phyloP scores from a whole-genome alignment of 306 rosid genomes.

The Cucurbita ficifolia region DNA sequence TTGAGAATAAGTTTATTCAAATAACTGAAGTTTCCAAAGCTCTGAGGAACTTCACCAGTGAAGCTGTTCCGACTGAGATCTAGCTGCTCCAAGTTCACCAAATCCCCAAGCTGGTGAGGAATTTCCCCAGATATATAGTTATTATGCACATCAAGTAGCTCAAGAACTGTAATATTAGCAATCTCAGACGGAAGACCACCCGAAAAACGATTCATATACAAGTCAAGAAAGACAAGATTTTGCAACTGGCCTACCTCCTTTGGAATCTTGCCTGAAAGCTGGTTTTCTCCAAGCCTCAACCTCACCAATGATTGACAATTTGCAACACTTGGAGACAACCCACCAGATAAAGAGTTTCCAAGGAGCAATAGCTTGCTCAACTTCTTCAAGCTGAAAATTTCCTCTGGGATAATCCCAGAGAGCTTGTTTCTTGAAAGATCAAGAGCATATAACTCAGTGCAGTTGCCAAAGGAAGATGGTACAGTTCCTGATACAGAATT shows the following conservation, averaged over 20 bases:
- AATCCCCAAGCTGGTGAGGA: constrained; percentile 57
- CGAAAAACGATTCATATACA: constrained; percentile 81
- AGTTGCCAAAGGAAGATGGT: constrained; percentile 80
- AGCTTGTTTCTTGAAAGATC: constrained; percentile 93
- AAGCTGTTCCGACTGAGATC: constrained; percentile 85
- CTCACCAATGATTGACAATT: constrained; percentile 73
- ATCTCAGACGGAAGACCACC: constrained; percentile 68
- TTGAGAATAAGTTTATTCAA: constrained; percentile 81
- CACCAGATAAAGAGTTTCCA: constrained; percentile 74
- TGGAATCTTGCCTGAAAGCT: constrained; percentile 80
- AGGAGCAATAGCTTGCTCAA: constrained; percentile 90
- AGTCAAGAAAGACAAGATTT: constrained; percentile 84
- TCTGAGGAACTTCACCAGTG: constrained; percentile 58
- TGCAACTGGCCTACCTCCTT: constrained; percentile 69
- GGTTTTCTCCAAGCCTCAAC: constrained; percentile 84
- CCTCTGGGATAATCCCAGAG: constrained; percentile 80
- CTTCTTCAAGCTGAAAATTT: constrained; percentile 78
- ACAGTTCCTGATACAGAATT: constrained; percentile 73
- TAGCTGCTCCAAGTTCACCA: constrained; percentile 85
- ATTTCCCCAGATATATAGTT: constrained; percentile 66
- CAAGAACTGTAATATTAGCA: constrained; percentile 79
- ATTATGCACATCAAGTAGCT: constrained; percentile 72
- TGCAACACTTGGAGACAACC: constrained; percentile 49
- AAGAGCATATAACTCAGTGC: constrained; percentile 76
- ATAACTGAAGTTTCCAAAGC: constrained; percentile 82